Percentiles rank a stretch among this genome's conserved stretches.
These are phyloP conservation scores for Durusdinium trenchii DNA, from an alignment of 73 alveolate genomes.

Conservation along the genomic window DNA sequence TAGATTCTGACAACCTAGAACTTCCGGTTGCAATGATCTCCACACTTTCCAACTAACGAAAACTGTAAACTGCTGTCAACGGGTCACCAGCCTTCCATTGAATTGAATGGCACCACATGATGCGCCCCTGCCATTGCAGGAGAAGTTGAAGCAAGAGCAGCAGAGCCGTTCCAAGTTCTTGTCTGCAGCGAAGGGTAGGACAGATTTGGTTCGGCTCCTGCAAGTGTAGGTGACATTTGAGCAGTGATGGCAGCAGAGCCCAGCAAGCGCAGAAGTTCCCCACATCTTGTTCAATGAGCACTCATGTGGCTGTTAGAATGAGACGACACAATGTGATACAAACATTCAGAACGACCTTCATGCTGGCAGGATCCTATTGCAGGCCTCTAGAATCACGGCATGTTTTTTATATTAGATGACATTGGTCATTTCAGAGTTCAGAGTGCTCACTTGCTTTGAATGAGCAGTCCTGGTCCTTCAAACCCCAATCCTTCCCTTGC, in stretches of 20 bases:
- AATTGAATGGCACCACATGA: background rate
- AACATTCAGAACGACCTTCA: too few species aligned
- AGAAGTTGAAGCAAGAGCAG: constrained; percentile 7
- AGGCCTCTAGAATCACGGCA: background rate
- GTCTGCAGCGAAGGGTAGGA: constrained; percentile 39
- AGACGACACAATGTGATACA: too few species aligned
- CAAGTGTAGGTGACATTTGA: background rate
- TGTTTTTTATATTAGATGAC: background rate
- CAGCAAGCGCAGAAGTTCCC: too few species aligned
- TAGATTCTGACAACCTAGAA: too few species aligned
- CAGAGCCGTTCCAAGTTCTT: background rate
- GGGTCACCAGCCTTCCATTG: too few species aligned
- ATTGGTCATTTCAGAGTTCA: background rate
- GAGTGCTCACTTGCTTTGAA: too few species aligned
- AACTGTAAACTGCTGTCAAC: background rate
- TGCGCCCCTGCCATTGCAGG: background rate
- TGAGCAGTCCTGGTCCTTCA: background rate
- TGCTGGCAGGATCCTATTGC: background rate
- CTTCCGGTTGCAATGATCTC: too few species aligned
- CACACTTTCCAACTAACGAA: background rate
- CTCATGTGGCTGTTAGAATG: too few species aligned
- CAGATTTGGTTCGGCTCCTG: background rate
- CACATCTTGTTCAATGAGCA: too few species aligned
- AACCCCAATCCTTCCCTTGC: background rate
- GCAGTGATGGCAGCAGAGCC: too few species aligned